phyloP scores from a whole-genome alignment of 1,284 basidiomycete genomes.

The Pyrrhoderma noxium region DNA sequence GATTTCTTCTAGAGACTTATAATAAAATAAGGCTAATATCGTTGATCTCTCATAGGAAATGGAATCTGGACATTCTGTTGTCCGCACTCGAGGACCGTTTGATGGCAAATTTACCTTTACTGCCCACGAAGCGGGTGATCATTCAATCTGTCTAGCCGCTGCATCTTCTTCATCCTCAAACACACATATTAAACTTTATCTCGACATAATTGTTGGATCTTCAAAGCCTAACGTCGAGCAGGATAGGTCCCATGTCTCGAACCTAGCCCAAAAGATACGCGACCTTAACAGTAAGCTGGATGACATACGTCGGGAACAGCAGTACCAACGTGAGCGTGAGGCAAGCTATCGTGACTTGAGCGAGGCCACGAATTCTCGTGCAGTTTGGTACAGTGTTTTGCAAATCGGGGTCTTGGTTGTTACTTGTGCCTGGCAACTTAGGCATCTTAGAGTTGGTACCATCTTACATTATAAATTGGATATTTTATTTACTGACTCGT shows the following conservation, averaged over 20 bases:
- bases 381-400: slow-evolving; percentile 87
- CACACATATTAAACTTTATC: slow-evolving; percentile 89
- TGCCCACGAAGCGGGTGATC: slow-evolving; percentile 93
- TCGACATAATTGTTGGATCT: slow-evolving; percentile 88
- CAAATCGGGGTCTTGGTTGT: slow-evolving; percentile 82
- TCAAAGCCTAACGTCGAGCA: slow-evolving; percentile 78
- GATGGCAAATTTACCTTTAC: slow-evolving; percentile 97
- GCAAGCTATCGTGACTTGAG: slow-evolving; percentile 85
- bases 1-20: slow-evolving; percentile 19
- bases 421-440: slow-evolving; percentile 90
- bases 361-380: slow-evolving; percentile 81
- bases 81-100: slow-evolving; percentile 81
- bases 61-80: slow-evolving; percentile 67
- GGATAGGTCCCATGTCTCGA: slow-evolving; percentile 82
- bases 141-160: slow-evolving; percentile 91
- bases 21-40: slow-evolving; percentile 6
- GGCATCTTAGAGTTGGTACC: slow-evolving; percentile 75
- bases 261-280: slow-evolving; percentile 79
- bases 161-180: slow-evolving; percentile 74
- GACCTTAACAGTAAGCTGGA: slow-evolving; percentile 91
- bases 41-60: slow-evolving; percentile 52
- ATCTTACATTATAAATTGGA: slow-evolving; percentile 7
- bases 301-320: slow-evolving; percentile 92
- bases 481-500: not conserved
- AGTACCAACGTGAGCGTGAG: slow-evolving; percentile 96